phyloP scores from a whole-genome alignment of 2,329 filamentous ascomycete species.

The Blastomyces parvus region DNA sequence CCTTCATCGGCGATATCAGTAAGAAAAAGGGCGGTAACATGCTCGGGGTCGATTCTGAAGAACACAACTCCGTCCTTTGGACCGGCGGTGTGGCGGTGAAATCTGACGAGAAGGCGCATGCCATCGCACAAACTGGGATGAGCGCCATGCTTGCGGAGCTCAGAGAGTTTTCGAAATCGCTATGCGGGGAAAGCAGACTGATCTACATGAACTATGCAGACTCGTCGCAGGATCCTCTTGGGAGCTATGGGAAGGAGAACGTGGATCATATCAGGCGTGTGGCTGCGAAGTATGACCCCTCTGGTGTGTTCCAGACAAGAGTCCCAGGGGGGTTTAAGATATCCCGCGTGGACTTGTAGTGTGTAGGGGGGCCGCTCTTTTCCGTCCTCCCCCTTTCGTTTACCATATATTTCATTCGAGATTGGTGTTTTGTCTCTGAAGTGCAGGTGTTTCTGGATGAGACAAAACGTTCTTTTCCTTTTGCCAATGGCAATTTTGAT shows the following conservation, averaged over 20 bases:
- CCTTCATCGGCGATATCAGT: constrained; percentile 23
- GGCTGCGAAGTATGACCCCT: constrained; percentile 11
- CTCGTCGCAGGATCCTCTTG: constrained; percentile 3
- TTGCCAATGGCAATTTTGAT: background rate
- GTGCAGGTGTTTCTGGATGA: background rate
- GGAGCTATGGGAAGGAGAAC: constrained; percentile 3
- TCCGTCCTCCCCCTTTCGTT: background rate
- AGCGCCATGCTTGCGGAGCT: background rate
- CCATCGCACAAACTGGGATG: background rate
- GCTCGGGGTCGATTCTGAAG: constrained; percentile 25
- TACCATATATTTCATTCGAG: background rate
- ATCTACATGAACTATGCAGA: constrained; percentile 9
- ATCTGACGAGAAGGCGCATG: background rate
- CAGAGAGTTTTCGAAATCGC: background rate
- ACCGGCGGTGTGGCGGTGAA: constrained; percentile 2
- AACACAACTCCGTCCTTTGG: constrained; percentile 28
- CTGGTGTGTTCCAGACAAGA: constrained; percentile 12
- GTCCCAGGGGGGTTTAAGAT: constrained; percentile 15
- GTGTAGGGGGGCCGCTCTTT: background rate
- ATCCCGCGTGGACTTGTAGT: background rate
- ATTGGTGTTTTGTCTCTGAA: background rate
- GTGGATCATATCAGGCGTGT: constrained; percentile 17
- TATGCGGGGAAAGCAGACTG: background rate
- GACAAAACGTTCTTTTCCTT: background rate
- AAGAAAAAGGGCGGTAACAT: constrained; percentile 28